These are phyloP conservation scores for Fusarium illudens DNA, from an alignment of 2,329 filamentous ascomycete genomes.

Conservation along the genomic window DNA sequence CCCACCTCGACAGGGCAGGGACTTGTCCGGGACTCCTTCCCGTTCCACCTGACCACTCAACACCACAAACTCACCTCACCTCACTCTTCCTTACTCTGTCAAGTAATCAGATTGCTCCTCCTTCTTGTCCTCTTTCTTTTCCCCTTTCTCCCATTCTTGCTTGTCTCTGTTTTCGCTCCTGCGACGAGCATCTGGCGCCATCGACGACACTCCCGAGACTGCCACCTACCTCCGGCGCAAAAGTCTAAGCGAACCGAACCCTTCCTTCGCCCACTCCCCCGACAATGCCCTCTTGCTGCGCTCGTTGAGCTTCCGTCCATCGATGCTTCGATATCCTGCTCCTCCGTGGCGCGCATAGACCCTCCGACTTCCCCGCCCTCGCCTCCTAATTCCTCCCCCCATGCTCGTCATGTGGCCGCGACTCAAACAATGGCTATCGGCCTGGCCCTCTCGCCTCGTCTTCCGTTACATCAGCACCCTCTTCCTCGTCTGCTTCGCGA, in stretches of 20 bases:
- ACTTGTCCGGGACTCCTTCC: conserved; percentile 31
- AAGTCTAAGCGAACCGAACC: conserved; percentile 10
- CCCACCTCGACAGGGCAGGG: conserved; percentile 30
- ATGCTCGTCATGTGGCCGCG: conserved; percentile 39
- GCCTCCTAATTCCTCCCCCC: conserved; percentile 15
- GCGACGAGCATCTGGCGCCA: conserved; percentile 11
- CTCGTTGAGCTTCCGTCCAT: conserved; percentile 31
- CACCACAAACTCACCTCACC: conserved; percentile 27
- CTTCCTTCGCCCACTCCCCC: conserved; percentile 12
- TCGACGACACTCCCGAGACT: conserved; percentile 22
- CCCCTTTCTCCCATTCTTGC: not conserved
- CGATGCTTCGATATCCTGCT: conserved; percentile 38
- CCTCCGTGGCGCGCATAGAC: conserved; percentile 37
- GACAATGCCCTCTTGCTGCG: conserved; percentile 32
- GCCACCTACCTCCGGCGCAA: conserved; percentile 11
- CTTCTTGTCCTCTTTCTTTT: not conserved
- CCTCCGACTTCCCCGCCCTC: conserved; percentile 21
- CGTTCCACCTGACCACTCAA: conserved; percentile 32
- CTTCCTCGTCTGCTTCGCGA: conserved; percentile 38
- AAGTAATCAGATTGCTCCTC: conserved; percentile 4
- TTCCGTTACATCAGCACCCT: conserved; percentile 42
- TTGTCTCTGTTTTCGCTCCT: conserved; percentile 4
- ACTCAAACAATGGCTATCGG: conserved; percentile 40
- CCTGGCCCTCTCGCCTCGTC: conserved; percentile 42
- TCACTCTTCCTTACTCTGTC: not conserved